Conservation (phyloP, 306 rosid genomes). For the Inga laurina region DNA sequence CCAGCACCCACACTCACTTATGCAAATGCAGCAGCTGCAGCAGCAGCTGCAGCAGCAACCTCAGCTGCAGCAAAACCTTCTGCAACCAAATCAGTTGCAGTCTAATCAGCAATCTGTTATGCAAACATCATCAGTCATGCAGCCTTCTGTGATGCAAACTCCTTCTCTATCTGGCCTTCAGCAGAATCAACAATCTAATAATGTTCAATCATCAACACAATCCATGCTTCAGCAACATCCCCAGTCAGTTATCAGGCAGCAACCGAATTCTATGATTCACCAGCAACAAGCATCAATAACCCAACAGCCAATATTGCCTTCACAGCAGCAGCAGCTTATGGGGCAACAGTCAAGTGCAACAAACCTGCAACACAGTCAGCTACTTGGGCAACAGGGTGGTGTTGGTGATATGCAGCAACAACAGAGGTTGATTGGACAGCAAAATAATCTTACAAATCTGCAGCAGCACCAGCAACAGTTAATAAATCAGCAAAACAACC, state of each 20-base stretch:
- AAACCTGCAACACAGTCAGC: conserved; percentile 69
- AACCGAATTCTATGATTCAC: conserved; percentile 62
- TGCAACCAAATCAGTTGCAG: conserved; percentile 80
- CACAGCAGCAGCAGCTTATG: conserved; percentile 73
- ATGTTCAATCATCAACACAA: conserved; percentile 71
- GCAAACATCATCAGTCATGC: conserved; percentile 73
- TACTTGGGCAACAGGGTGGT: conserved; percentile 66
- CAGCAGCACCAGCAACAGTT: conserved; percentile 55
- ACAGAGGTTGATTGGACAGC: conserved; percentile 76
- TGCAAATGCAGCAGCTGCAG: conserved; percentile 51
- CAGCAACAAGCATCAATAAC: conserved; percentile 65
- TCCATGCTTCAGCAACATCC: conserved; percentile 87
- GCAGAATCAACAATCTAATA: conserved; percentile 76
- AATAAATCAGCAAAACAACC: conserved; percentile 79
- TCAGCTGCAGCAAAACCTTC: conserved; percentile 69
- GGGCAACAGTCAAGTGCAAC: conserved; percentile 73
- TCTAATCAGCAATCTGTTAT: conserved; percentile 82
- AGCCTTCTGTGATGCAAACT: conserved; percentile 63
- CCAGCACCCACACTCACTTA: conserved; percentile 45
- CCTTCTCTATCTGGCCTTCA: conserved; percentile 64
- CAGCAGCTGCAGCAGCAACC: conserved; percentile 55
- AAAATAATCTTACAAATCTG: conserved; percentile 73
- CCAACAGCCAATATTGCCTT: conserved; percentile 72
- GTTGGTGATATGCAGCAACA: conserved; percentile 87
- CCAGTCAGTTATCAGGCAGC: conserved; percentile 83